These are phyloP conservation scores for Penicillium hordei DNA, from an alignment of 2,329 filamentous ascomycete genomes.

Conservation along the genomic window DNA sequence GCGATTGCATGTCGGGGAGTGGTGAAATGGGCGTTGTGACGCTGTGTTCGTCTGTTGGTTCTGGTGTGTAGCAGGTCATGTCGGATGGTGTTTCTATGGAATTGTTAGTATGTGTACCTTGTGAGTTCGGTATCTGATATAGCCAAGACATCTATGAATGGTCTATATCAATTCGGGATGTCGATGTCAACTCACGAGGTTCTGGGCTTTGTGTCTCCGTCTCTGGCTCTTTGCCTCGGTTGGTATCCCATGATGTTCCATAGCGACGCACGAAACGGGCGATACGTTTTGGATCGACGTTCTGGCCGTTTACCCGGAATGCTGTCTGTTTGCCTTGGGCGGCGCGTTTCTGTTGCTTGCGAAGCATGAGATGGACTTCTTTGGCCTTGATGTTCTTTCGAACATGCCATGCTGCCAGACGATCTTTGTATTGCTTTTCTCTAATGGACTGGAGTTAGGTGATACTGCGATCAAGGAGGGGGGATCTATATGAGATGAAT, in stretches of 20 bases:
- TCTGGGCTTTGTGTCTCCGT: slow-evolving; percentile 32
- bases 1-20: slow-evolving; percentile 27
- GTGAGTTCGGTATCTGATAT: neutral
- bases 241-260: slow-evolving; percentile 29
- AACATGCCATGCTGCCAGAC: slow-evolving; percentile 38
- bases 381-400: slow-evolving; percentile 42
- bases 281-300: slow-evolving; percentile 37
- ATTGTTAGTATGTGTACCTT: slow-evolving; percentile 1
- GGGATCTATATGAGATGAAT: slow-evolving; percentile 9
- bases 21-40: slow-evolving; percentile 30
- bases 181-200: slow-evolving; percentile 27
- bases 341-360: slow-evolving; percentile 40
- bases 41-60: slow-evolving; percentile 31
- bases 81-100: slow-evolving; percentile 37
- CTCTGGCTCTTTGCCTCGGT: slow-evolving; percentile 19
- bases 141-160: neutral
- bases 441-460: slow-evolving; percentile 26
- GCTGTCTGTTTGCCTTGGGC: slow-evolving; percentile 40
- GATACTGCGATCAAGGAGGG: slow-evolving; percentile 2
- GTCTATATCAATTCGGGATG: neutral
- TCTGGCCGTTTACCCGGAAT: slow-evolving; percentile 36
- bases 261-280: slow-evolving; percentile 37
- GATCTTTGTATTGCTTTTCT: slow-evolving; percentile 43
- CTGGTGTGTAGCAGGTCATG: slow-evolving; percentile 41
- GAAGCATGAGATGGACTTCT: slow-evolving; percentile 40